phyloP scores from a whole-genome alignment of 805 yeast species.

The Lipomyces starkeyi region DNA sequence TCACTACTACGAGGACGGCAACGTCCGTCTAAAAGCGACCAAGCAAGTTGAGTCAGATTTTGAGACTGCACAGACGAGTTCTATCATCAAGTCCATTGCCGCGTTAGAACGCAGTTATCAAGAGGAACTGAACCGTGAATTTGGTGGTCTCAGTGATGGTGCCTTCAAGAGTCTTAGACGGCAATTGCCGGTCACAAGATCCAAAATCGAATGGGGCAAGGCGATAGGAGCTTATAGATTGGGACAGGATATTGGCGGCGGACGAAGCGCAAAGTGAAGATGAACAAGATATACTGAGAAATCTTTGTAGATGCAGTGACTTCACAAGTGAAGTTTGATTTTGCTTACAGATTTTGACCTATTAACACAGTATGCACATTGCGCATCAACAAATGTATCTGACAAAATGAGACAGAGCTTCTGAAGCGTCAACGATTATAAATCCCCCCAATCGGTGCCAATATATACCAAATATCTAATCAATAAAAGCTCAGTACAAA shows the following conservation, averaged over 20 bases:
- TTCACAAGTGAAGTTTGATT: neutral
- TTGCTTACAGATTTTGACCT: neutral
- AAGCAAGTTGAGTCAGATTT: conserved; percentile 42
- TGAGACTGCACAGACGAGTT: conserved; percentile 37
- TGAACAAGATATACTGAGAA: neutral
- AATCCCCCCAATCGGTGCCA: neutral
- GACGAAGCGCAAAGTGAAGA: conserved; percentile 19
- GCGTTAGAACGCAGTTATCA: conserved; percentile 66
- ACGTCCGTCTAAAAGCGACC: conserved; percentile 72
- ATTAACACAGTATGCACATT: neutral
- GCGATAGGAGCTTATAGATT: conserved; percentile 88
- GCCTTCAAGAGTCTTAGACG: conserved; percentile 86
- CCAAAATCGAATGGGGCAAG: conserved; percentile 93
- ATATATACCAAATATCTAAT: too few relatives aligned
- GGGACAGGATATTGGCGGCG: conserved; percentile 69
- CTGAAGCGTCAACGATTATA: neutral
- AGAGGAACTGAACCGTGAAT: conserved; percentile 62
- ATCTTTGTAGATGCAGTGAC: neutral
- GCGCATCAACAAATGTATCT: neutral
- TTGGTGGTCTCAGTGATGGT: conserved; percentile 74
- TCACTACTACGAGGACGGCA: conserved; percentile 96
- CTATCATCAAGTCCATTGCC: conserved; percentile 56
- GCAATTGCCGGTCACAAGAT: conserved; percentile 87
- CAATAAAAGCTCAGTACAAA: too few relatives aligned
- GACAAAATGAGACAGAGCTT: neutral